Evolutionary conservation across 1,139 yeast species (phyloP).

Genomic region (Yamadazyma trypodendri): DNA sequence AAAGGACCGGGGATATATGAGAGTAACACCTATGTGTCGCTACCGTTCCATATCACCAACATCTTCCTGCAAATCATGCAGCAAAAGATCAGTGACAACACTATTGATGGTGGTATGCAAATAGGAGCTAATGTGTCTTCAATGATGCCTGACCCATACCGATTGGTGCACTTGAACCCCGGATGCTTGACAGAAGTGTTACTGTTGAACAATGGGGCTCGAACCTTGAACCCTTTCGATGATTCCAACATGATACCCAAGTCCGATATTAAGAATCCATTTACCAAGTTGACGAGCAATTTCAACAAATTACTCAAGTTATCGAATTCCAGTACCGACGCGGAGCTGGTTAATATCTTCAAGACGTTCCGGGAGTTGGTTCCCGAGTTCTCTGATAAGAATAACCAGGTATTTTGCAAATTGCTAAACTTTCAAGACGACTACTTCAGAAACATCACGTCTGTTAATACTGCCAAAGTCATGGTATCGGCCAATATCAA

Average conservation of each 20-base stretch:
- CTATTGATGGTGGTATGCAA: conserved; percentile 48
- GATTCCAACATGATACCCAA: conserved; percentile 7
- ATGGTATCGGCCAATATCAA: conserved; percentile 37
- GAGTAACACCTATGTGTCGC: conserved; percentile 43
- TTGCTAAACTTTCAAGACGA: conserved; percentile 26
- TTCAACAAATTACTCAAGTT: conserved; percentile 31
- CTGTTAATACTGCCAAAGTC: conserved; percentile 16
- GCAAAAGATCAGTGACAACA: conserved; percentile 24
- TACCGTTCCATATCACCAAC: conserved; percentile 41
- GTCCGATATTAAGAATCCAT: conserved; percentile 24
- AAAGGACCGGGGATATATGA: conserved; percentile 25
- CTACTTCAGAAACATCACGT: conserved; percentile 21
- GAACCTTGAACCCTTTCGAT: conserved; percentile 9
- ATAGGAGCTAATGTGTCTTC: conserved; percentile 59
- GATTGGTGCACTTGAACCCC: conserved; percentile 52
- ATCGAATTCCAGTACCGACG: conserved; percentile 3
- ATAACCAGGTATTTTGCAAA: conserved; percentile 17
- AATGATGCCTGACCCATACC: conserved; percentile 51
- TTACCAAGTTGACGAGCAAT: conserved; percentile 33
- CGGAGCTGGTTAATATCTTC: conserved; percentile 2
- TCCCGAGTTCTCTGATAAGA: conserved; percentile 5
- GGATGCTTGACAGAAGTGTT: conserved; percentile 45
- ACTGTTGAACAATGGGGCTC: conserved; percentile 15
- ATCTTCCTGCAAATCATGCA: conserved; percentile 29
- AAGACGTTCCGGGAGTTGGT: conserved; percentile 8